Evolutionary conservation across 768 basidiomycete species (phyloP).

Genomic region (Cubamyces sp.): DNA sequence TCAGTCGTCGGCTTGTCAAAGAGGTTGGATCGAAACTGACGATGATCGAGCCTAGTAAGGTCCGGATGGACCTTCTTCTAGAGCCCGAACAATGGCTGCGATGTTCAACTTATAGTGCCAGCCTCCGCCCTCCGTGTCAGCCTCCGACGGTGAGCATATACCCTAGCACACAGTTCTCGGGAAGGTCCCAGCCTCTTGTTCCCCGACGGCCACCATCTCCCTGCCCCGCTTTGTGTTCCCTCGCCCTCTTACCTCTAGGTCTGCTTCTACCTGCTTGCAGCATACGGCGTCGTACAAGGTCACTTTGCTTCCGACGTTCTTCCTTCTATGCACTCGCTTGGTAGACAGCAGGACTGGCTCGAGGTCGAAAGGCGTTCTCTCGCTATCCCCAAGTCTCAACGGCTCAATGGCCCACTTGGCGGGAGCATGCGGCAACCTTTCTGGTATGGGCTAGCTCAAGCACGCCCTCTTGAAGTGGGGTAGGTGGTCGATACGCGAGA

Average conservation of each 20-base stretch:
- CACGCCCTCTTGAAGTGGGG: background rate
- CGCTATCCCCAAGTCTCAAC: background rate
- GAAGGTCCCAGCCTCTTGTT: background rate
- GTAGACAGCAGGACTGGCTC: too few species aligned
- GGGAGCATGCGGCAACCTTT: too few species aligned
- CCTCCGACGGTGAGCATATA: background rate
- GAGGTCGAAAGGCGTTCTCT: too few species aligned
- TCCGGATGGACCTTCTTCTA: too few species aligned
- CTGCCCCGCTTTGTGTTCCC: too few species aligned
- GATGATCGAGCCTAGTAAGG: too few species aligned
- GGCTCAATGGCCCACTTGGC: conserved; percentile 5
- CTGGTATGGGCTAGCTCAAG: background rate
- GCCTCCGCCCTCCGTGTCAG: background rate
- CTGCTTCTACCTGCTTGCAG: background rate
- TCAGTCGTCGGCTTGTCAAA: too few species aligned
- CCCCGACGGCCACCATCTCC: background rate
- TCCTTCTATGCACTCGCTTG: too few species aligned
- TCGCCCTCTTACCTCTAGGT: background rate
- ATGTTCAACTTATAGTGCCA: too few species aligned
- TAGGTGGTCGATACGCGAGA: too few species aligned
- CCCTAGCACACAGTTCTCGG: background rate
- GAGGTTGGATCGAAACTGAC: too few species aligned
- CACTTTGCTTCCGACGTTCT: background rate
- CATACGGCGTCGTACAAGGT: conserved; percentile 1
- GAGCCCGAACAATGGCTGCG: too few species aligned